A percentile compares a stretch with the other conserved stretches of the same genome.
These are phyloP conservation scores for Danielia reshetovae DNA, from an alignment of 805 yeast species.

Conservation along the genomic window DNA sequence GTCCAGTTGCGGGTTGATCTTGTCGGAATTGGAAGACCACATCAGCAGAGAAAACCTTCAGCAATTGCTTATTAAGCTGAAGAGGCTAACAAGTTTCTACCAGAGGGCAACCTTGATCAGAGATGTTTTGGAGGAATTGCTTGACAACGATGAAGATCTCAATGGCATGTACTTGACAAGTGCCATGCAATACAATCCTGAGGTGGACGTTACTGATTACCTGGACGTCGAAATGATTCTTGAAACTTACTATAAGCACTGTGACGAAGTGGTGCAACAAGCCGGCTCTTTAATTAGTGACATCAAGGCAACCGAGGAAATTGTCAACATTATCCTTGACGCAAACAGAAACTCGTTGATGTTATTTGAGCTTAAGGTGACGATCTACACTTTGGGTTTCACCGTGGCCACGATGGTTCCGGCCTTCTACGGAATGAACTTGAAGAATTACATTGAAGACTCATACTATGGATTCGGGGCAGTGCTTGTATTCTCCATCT, in stretches of 20 bases:
- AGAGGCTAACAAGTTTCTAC: conserved; percentile 64
- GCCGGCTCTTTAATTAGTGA: conserved; percentile 79
- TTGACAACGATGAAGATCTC: conserved; percentile 84
- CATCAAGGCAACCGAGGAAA: conserved; percentile 87
- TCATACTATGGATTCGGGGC: conserved; percentile 58
- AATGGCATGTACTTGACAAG: conserved; percentile 72
- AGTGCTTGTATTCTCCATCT: conserved; percentile 48
- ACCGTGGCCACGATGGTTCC: conserved; percentile 83
- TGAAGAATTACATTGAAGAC: conserved; percentile 74
- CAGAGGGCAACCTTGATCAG: conserved; percentile 74
- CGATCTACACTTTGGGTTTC: conserved; percentile 80
- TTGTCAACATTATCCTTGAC: conserved; percentile 85
- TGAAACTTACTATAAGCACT: conserved; percentile 86
- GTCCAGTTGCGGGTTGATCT: conserved; percentile 54
- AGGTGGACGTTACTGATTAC: conserved; percentile 30
- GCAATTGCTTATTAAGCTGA: conserved; percentile 69
- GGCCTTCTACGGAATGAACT: conserved; percentile 86
- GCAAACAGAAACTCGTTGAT: conserved; percentile 87
- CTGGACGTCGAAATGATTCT: conserved; percentile 83
- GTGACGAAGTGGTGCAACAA: conserved; percentile 91
- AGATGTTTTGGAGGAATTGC: conserved; percentile 74
- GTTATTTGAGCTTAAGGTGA: conserved; percentile 78
- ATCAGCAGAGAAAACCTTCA: conserved; percentile 73
- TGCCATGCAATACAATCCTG: conserved; percentile 18
- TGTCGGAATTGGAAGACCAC: conserved; percentile 71